Conservation (phyloP, 805 yeast species). For the Candida endomychidarum region DNA sequence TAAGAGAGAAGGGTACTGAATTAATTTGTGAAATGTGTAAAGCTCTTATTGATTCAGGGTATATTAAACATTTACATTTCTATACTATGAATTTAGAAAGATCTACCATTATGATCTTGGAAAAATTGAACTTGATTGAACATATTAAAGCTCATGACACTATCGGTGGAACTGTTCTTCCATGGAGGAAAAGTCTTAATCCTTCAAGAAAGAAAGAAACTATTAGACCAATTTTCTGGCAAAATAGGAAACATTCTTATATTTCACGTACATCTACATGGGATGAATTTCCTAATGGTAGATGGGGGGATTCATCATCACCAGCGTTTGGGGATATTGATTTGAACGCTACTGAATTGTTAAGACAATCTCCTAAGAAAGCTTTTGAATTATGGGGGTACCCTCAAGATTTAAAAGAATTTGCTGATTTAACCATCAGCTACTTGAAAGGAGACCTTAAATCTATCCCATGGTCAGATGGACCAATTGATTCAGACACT, state of each 20-base stretch:
- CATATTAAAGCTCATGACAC: slow-evolving; percentile 37
- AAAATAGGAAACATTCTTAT: slow-evolving; percentile 86
- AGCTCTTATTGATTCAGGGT: slow-evolving; percentile 65
- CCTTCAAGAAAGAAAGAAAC: slow-evolving; percentile 77
- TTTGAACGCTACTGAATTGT: slow-evolving; percentile 71
- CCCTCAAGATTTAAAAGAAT: slow-evolving; percentile 60
- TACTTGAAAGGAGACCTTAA: slow-evolving; percentile 70
- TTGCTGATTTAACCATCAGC: slow-evolving; percentile 61
- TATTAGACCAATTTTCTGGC: slow-evolving; percentile 96
- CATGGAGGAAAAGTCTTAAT: slow-evolving; percentile 91
- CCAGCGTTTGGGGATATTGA: slow-evolving; percentile 96
- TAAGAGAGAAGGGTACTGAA: slow-evolving; percentile 81
- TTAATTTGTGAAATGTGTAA: slow-evolving; percentile 82
- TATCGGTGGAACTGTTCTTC: slow-evolving; percentile 48
- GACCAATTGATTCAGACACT: slow-evolving; percentile 80
- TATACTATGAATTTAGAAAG: slow-evolving; percentile 97
- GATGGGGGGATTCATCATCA: slow-evolving; percentile 98
- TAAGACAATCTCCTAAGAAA: slow-evolving; percentile 79
- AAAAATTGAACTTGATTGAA: slow-evolving; percentile 61
- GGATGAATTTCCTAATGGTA: slow-evolving; percentile 98
- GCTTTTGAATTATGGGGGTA: slow-evolving; percentile 87
- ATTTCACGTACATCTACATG: slow-evolving; percentile 87
- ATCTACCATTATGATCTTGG: slow-evolving; percentile 84
- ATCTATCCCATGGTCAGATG: slow-evolving; percentile 93
- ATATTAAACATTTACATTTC: slow-evolving; percentile 84